These are phyloP conservation scores for Irpex lacteus DNA, from an alignment of 1,284 basidiomycete species.

Conservation along the genomic window DNA sequence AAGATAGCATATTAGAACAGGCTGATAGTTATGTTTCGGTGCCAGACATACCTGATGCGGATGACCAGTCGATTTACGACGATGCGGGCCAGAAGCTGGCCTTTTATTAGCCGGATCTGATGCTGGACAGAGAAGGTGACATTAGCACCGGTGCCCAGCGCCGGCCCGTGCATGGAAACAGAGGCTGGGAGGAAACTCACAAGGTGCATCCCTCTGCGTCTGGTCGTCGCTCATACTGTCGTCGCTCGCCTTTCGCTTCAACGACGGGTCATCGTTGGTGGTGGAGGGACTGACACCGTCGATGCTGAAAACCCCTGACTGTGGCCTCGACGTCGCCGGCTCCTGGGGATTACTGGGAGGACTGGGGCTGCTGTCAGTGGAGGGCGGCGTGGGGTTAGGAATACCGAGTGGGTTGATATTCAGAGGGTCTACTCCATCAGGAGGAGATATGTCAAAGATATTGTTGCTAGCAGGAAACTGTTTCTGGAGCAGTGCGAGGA, in stretches of 20 bases:
- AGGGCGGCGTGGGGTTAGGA: constrained; percentile 46
- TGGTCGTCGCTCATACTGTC: constrained; percentile 56
- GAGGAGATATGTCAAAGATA: constrained; percentile 24
- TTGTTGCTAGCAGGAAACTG: constrained; percentile 47
- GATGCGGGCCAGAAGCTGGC: constrained; percentile 18
- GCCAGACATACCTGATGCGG: constrained; percentile 27
- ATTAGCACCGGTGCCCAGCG: background rate
- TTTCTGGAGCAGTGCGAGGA: constrained; percentile 72
- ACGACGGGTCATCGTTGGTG: constrained; percentile 40
- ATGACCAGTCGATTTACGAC: constrained; percentile 43
- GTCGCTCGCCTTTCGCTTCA: constrained; percentile 74
- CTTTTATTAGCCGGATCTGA: constrained; percentile 14
- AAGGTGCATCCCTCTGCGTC: constrained; percentile 58
- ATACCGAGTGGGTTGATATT: constrained; percentile 38
- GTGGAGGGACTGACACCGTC: constrained; percentile 21
- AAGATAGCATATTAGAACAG: constrained; percentile 1
- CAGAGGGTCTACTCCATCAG: constrained; percentile 55
- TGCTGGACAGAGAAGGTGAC: constrained; percentile 2
- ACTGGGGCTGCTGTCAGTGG: constrained; percentile 72
- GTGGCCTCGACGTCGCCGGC: constrained; percentile 28
- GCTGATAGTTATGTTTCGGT: background rate
- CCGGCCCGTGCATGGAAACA: background rate
- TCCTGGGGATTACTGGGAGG: constrained; percentile 49
- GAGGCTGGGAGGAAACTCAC: constrained; percentile 33
- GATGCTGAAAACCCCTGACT: constrained; percentile 30